Evolutionary conservation across 768 basidiomycete genomes (phyloP).

Genomic region (Leucocoprinus leucothites): DNA sequence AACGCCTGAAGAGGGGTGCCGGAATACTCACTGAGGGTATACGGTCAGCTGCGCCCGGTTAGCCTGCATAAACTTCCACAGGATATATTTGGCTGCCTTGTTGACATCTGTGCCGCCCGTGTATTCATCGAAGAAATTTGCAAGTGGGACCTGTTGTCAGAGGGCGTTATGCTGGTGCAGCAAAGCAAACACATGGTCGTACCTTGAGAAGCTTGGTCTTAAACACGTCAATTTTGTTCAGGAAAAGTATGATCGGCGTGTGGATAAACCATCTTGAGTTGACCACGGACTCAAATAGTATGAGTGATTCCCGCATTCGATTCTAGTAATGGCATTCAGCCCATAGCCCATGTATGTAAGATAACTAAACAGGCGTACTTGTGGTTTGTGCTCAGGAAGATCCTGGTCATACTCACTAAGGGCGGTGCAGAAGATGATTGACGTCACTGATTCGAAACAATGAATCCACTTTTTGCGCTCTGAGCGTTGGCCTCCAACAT

Average conservation of each 20-base stretch:
- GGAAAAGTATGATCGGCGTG: slow-evolving; percentile 70
- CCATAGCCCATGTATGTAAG: not conserved
- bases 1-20: no score
- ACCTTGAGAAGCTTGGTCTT: not conserved
- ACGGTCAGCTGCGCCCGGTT: no score
- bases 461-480: slow-evolving; percentile 90
- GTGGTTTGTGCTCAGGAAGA: not conserved
- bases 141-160: not conserved
- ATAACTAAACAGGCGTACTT: not conserved
- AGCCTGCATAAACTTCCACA: no score
- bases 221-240: not conserved
- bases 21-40: no score
- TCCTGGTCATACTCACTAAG: slow-evolving; percentile 53
- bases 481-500: slow-evolving; percentile 50
- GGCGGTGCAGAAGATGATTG: slow-evolving; percentile 81
- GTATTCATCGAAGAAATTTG: not conserved
- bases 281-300: slow-evolving; percentile 90
- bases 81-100: not conserved
- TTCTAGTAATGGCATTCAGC: no score
- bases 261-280: slow-evolving; percentile 91
- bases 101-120: not conserved
- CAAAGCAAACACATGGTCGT: no score
- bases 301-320: slow-evolving; percentile 89
- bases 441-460: slow-evolving; percentile 87
- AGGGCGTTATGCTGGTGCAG: no score